A percentile compares a stretch with the other conserved stretches of the same genome.
phyloP scores from a whole-genome alignment of 2,329 filamentous ascomycete genomes.

The Fusarium piperis region DNA sequence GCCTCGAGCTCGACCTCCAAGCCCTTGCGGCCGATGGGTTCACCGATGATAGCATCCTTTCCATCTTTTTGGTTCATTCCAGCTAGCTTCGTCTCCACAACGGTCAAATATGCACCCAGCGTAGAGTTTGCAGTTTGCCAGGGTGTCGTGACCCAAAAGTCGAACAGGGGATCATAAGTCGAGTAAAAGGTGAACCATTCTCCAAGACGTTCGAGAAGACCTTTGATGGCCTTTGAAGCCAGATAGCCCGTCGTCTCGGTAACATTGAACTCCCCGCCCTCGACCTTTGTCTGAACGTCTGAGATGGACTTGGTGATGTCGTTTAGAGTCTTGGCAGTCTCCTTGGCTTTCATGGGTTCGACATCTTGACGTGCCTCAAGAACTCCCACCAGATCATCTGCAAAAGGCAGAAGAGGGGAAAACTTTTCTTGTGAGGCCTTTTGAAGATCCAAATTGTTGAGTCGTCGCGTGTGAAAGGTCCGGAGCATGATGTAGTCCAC shows the following conservation, averaged over 20 bases:
- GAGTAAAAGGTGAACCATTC: constrained; percentile 31
- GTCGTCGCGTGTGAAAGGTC: constrained; percentile 18
- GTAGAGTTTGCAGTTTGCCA: constrained; percentile 17
- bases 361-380: constrained; percentile 28
- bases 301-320: constrained; percentile 22
- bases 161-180: constrained; percentile 24
- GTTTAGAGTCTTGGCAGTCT: constrained; percentile 11
- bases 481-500: constrained; percentile 31
- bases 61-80: constrained; percentile 19
- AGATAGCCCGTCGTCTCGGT: constrained; percentile 26
- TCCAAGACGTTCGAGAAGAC: constrained; percentile 1
- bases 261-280: constrained; percentile 15
- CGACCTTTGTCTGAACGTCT: constrained; percentile 10
- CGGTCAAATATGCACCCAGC: neutral
- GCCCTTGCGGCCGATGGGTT: constrained; percentile 23
- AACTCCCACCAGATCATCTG: constrained; percentile 7
- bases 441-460: constrained; percentile 23
- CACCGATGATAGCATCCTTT: constrained; percentile 10
- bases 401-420: neutral
- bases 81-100: constrained; percentile 13
- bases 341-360: constrained; percentile 23
- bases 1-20: constrained; percentile 26
- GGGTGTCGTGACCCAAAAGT: constrained; percentile 30
- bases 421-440: constrained; percentile 6
- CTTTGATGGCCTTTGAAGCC: constrained; percentile 7